These are phyloP conservation scores for Pseudofabraea citricarpa DNA, from an alignment of 2,329 filamentous ascomycete genomes.

Conservation along the genomic window DNA sequence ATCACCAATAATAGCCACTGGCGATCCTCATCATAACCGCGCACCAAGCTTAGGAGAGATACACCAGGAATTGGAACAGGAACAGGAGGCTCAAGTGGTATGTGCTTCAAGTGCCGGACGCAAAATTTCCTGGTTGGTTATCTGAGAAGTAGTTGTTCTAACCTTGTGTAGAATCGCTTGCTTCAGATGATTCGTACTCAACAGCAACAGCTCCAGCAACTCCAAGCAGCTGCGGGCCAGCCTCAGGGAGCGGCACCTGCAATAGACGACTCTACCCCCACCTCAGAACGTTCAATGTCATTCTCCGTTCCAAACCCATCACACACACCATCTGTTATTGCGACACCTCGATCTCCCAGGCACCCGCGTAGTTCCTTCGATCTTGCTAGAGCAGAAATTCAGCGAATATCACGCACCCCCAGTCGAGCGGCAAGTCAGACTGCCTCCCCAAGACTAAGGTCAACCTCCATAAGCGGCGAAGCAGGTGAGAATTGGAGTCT, in stretches of 20 bases:
- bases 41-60: constrained; percentile 70
- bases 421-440: constrained; percentile 51
- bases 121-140: too few relatives aligned
- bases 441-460: constrained; percentile 48
- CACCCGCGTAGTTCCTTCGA: constrained; percentile 56
- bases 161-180: constrained; percentile 59
- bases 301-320: constrained; percentile 33
- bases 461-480: constrained; percentile 55
- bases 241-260: constrained; percentile 34
- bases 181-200: constrained; percentile 73
- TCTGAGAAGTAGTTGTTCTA: too few relatives aligned
- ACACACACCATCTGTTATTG: constrained; percentile 35
- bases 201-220: constrained; percentile 63
- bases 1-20: constrained; percentile 36
- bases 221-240: constrained; percentile 39
- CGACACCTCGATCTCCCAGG: constrained; percentile 45
- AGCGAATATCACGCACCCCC: constrained; percentile 53
- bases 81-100: constrained; percentile 75
- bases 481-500: constrained; percentile 54
- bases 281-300: constrained; percentile 40
- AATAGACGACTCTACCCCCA: constrained; percentile 35
- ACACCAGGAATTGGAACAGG: constrained; percentile 73
- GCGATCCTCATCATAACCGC: constrained; percentile 59
- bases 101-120: constrained; percentile 25
- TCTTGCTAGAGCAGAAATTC: constrained; percentile 49